Evolutionary conservation across 192 early-diverging fungal genomes (phyloP), one percentile per base, ranked within the genome.

Genomic region (Ambispora gerdemannii): DNA sequence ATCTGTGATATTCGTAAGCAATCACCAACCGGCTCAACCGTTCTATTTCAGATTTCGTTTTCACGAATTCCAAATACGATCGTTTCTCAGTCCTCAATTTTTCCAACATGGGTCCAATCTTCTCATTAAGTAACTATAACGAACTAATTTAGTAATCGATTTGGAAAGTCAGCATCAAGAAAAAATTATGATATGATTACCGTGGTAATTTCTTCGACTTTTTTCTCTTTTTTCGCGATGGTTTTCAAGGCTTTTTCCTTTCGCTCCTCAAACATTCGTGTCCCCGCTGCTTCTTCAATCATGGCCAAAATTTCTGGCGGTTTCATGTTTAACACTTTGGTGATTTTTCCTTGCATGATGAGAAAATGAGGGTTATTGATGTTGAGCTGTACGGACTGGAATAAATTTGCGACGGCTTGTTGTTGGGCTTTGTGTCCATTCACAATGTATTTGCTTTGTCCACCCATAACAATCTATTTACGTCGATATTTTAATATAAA

Each of bases 311-410:
- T 95, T 74, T 99, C 95, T 10, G 86, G 83, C 0, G 97, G 93
- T 71, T 97, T 95, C 97, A 99, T 99, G 75, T 97, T 98, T n/a
- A 99, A 84, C 10, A 99, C 96, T 70, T 98, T 94, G n/a, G 96
- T 99, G 68, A 99, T 98, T 56, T 88, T 80, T 36, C 96, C 97
- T 81, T 99, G 97, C 96, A 97, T 97, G 69, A 99, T 99, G 61
- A 99, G 76, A 76, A 99, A 99, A 77, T 99, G 95, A 17, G 97
- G 97, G 74, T 99, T 97, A 83, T 99, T 96, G 80, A 99, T 93
- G 78, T 96, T 98, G 31, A 99, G 90, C 75, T 94, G 93, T 3
- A 99, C 96, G 15, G 95, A 97, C 70, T 99, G 96, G 52, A 98
- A 95, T 63, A 99, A 77, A 71, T 88, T 95, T 59, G 88, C 87